phyloP scores from a whole-genome alignment of 176 grass and related monocot genomes.

The Lolium multiflorum region DNA sequence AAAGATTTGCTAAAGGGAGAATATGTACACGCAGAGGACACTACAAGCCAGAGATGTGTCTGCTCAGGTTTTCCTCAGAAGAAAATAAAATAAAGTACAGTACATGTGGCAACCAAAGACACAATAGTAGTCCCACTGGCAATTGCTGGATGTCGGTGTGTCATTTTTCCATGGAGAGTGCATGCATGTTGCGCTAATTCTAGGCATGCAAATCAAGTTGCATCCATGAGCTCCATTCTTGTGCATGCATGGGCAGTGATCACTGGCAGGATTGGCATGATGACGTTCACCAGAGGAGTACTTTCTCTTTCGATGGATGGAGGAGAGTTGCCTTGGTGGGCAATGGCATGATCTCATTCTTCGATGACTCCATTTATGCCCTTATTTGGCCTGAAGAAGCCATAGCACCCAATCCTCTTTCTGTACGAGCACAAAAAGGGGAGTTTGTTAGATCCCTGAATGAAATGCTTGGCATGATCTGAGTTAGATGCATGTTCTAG shows the following conservation, averaged over 20 bases:
- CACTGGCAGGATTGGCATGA: background rate
- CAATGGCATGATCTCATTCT: slow-evolving; percentile 14
- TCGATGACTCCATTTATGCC: slow-evolving; percentile 25
- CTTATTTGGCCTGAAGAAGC: slow-evolving; percentile 47
- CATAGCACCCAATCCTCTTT: slow-evolving; percentile 56
- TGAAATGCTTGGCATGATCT: background rate
- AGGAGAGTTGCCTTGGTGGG: background rate
- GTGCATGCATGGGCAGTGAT: background rate
- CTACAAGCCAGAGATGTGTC: slow-evolving; percentile 1
- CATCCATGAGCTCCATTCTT: slow-evolving; percentile 16
- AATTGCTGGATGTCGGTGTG: background rate
- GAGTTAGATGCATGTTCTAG: background rate
- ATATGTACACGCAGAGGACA: slow-evolving; percentile 22
- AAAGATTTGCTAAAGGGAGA: background rate
- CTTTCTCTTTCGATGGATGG: background rate
- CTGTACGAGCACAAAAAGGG: slow-evolving; percentile 40
- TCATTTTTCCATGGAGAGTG: background rate
- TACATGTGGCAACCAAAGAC: background rate
- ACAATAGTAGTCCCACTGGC: background rate
- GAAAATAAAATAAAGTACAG: background rate
- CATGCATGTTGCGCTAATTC: background rate
- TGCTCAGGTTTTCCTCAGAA: slow-evolving; percentile 5
- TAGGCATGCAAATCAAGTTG: background rate
- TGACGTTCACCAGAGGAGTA: background rate
- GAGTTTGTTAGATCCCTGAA: background rate